Base-by-base conservation (phyloP, 495 filamentous ascomycete species). In the Penicillium mononematosum region DNA sequence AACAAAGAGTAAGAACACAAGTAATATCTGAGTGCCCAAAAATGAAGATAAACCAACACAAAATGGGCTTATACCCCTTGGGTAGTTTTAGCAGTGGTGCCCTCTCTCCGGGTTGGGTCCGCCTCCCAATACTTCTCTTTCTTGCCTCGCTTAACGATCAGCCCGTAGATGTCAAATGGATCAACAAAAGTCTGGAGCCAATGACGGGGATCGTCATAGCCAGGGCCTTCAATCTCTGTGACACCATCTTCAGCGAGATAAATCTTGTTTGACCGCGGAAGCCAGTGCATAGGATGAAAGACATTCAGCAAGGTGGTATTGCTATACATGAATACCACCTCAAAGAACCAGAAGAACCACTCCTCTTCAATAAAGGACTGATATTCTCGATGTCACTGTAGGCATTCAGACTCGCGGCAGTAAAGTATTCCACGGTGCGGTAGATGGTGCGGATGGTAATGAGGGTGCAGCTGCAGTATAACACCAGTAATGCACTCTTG, bases 281-380 rank as follows among this genome's bases (percentile, higher is more conserved):
- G 71, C 57, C 75, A 86, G 25, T 60, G 63, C 60, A 83, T 78
- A 16, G 88, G 88, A 65, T 88, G 85, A 24, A 84, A 75, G 11
- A 81, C 62, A 59, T 90, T 90, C 54, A 87, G 65, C 65, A 90
- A 56, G 10, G 80, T 70, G 20, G 73, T 78, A 53, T 90, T 90
- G 45, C 61, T 46, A 3, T 86, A 74, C 87, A 91, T 90, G 48
- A 88, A 68, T 11, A 66, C 65, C 0, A 78, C 79, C 66, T 90
- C 88, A 58, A 90, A 90, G 34, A 90, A 74, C 70, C 82, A 90
- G 64, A 90, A 89, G 65, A 83, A 89, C 81, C 83, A 86, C 65
- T 91, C 88, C 50, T 87, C 25, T 82, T 80, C 44, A 87, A 50
- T 34, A 87, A 69, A 0, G 84, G 82, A 34, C 77, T 83, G 45